Percentiles rank a stretch among this genome's conserved stretches.
Evolutionary conservation across 768 basidiomycete species (phyloP).

Genomic region (Leucosporidium creatinivorum): DNA sequence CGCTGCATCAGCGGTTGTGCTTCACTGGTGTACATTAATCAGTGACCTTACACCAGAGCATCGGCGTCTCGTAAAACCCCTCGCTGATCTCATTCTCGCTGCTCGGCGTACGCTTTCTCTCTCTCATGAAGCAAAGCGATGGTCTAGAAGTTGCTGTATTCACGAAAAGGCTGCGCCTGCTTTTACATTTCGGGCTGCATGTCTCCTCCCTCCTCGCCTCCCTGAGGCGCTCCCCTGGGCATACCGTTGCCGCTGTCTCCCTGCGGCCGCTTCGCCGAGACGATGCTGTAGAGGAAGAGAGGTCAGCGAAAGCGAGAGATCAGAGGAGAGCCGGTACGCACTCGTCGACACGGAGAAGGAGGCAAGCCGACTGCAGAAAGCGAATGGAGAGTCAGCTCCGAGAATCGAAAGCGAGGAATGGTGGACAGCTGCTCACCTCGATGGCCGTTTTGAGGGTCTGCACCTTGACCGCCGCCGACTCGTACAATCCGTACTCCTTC

Average conservation of each 20-base stretch:
- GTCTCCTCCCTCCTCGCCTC: background rate
- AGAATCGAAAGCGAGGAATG: background rate
- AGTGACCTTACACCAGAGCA: too few relatives aligned
- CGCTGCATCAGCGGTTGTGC: too few relatives aligned
- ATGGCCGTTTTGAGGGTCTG: constrained; percentile 96
- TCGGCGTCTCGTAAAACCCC: too few relatives aligned
- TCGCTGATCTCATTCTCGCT: too few relatives aligned
- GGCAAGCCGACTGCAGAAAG: constrained; percentile 24
- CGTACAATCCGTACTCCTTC: constrained; percentile 87
- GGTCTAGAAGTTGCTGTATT: too few relatives aligned
- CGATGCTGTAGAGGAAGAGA: constrained; percentile 16
- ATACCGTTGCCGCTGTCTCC: constrained; percentile 21
- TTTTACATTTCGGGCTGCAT: constrained; percentile 27
- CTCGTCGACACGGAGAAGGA: constrained; percentile 33
- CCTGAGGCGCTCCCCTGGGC: constrained; percentile 11
- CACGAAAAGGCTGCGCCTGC: too few relatives aligned
- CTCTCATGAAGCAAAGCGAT: too few relatives aligned
- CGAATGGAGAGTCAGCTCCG: background rate
- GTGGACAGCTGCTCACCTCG: constrained; percentile 47
- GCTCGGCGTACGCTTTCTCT: too few relatives aligned
- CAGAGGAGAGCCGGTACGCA: background rate
- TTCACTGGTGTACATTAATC: too few relatives aligned
- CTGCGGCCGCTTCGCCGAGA: constrained; percentile 31
- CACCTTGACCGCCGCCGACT: constrained; percentile 95
- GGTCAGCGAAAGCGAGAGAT: background rate